Conservation (phyloP, 805 yeast genomes). For the Wickerhamomyces subpelliculosus region DNA sequence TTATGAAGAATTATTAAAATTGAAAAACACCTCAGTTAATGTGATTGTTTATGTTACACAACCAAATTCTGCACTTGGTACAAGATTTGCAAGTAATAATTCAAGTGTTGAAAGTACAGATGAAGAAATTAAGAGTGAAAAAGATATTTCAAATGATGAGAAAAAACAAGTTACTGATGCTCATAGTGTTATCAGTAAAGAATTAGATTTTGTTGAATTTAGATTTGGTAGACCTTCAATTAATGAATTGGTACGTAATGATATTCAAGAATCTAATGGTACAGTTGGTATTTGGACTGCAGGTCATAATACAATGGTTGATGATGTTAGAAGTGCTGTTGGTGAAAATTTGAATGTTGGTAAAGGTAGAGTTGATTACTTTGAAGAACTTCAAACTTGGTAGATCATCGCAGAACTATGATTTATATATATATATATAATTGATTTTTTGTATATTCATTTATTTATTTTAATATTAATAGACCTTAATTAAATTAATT, state of each 20-base stretch:
- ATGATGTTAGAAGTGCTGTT: slow-evolving; percentile 40
- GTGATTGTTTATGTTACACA: slow-evolving; percentile 16
- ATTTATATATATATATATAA: no score
- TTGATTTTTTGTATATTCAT: background rate
- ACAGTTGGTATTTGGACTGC: slow-evolving; percentile 44
- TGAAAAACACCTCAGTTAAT: slow-evolving; percentile 14
- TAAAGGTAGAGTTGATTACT: slow-evolving; percentile 42
- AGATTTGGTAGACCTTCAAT: slow-evolving; percentile 40
- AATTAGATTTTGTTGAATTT: slow-evolving; percentile 28
- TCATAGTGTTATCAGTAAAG: slow-evolving; percentile 5
- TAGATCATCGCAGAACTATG: no score
- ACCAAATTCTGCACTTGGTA: slow-evolving; percentile 12
- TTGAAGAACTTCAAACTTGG: slow-evolving; percentile 58
- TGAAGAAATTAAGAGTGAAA: slow-evolving; percentile 3
- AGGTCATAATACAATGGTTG: slow-evolving; percentile 50
- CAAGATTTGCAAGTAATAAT: slow-evolving; percentile 4
- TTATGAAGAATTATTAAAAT: slow-evolving; percentile 32
- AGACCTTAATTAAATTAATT: no score
- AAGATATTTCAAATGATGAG: background rate
- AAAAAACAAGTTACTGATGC: background rate
- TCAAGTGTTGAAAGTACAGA: background rate
- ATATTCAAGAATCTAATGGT: slow-evolving; percentile 30
- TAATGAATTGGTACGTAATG: slow-evolving; percentile 28
- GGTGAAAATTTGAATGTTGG: slow-evolving; percentile 23
- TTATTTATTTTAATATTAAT: background rate